Evolutionary conservation across 768 basidiomycete species (phyloP), one percentile per base, ranked within the genome.

Genomic region (Hypholoma fasciculare): DNA sequence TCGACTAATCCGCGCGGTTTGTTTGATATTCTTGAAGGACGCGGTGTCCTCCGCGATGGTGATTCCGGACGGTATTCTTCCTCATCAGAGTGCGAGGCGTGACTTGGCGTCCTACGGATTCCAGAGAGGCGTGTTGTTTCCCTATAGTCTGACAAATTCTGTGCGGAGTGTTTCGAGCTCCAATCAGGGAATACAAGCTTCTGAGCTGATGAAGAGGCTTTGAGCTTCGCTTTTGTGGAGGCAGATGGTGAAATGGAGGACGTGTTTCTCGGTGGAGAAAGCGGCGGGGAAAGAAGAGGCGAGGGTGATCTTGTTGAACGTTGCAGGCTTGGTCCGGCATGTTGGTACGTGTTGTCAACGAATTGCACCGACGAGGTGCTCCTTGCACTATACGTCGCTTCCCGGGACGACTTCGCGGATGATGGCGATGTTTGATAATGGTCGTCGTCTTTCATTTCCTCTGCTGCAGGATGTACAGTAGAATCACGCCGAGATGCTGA

Each of bases 291-390:
- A 37, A 38, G 59, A 30, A 49, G 27, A 20, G 63, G 61, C 7
- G 61, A 56, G 17, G 54, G 42, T 13, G 59, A 54, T 34, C 56
- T 48, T 14, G 49, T 42, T 19, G 52, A 16, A 23, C 37, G 56
- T 7, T 30, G 57, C 16, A 20, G 43, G 36, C 39, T 59, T 42
- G 54, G 17, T n/a, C 53, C 56, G 43, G 53, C 27, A 47, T 60
- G 23, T 23, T 51, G 50, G 36, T 62, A 57, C 7, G 52, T 60
- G 43, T 57, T 63, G 19, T 55, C 61, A 26, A 61, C 57, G 9
- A 37, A 17, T 26, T 61, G 61, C 42, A 60, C 52, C 6, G 58
- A 62, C 6, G 59, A 62, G 1, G 54, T 42, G 23, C 63, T 54
- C 34, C 26, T 58, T 2, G 48, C 8, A 27, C 20, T 23, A 36